phyloP scores from a whole-genome alignment of 192 early-diverging fungal genomes.

The Coemansia aciculifera region DNA sequence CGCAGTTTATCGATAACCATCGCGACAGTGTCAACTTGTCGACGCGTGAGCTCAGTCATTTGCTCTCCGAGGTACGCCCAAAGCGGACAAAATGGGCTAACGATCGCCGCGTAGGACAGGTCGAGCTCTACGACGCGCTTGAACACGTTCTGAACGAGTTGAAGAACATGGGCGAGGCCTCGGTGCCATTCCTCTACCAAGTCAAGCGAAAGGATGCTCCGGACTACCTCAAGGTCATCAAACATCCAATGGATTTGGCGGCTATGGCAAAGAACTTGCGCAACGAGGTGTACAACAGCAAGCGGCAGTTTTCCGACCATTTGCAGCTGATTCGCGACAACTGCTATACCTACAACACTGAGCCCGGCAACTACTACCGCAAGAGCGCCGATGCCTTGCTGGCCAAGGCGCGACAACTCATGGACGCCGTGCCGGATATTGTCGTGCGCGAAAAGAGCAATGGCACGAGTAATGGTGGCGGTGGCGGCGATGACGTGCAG shows the following conservation, averaged over 20 bases:
- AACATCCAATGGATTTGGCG: conserved; percentile 92
- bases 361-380: conserved; percentile 86
- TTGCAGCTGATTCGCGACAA: conserved; percentile 90
- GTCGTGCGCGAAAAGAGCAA: conserved; percentile 61
- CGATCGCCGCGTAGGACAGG: conserved; percentile 83
- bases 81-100: conserved; percentile 88
- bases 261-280: conserved; percentile 89
- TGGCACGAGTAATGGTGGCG: conserved; percentile 8
- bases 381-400: conserved; percentile 82
- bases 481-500: conserved; percentile 59
- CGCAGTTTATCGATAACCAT: conserved; percentile 71
- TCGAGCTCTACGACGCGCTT: conserved; percentile 85
- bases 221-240: conserved; percentile 92
- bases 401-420: conserved; percentile 68
- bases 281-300: conserved; percentile 76
- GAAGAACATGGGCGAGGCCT: conserved; percentile 79
- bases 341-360: conserved; percentile 88
- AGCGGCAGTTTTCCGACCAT: conserved; percentile 85
- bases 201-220: conserved; percentile 90
- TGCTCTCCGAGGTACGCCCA: conserved; percentile 77
- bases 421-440: conserved; percentile 84
- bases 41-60: conserved; percentile 68
- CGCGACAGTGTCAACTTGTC: conserved; percentile 64
- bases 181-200: conserved; percentile 80
- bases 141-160: conserved; percentile 83